These are phyloP conservation scores for Phytophthora cactorum DNA, from an alignment of 352 stramenopile species.

Conservation along the genomic window DNA sequence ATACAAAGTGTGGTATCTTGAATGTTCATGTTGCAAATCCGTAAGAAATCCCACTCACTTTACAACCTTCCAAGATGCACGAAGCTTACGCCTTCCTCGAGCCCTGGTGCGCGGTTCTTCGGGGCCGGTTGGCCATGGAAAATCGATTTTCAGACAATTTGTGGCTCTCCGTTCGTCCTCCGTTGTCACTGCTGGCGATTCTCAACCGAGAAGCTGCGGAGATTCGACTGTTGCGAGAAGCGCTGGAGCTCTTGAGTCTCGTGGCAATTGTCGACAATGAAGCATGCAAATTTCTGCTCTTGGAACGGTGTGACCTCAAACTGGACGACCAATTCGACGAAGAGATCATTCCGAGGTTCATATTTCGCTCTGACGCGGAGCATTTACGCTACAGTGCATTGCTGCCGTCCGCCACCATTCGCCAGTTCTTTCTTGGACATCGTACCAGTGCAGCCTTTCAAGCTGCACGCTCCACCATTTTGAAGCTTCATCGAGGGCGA, in stretches of 20 bases:
- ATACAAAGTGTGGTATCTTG: constrained; percentile 9
- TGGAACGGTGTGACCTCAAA: constrained; percentile 33
- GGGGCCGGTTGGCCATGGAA: constrained; percentile 26
- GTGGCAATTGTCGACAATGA: constrained; percentile 40
- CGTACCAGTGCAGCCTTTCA: constrained; percentile 26
- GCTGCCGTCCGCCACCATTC: constrained; percentile 30
- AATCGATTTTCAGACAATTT: constrained; percentile 28
- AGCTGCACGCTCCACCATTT: constrained; percentile 26
- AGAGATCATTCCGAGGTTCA: constrained; percentile 30
- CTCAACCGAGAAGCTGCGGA: constrained; percentile 24
- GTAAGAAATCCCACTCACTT: background rate
- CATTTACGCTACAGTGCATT: constrained; percentile 38
- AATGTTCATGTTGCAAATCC: constrained; percentile 6
- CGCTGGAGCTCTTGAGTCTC: constrained; percentile 46
- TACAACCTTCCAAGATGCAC: background rate
- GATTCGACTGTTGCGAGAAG: constrained; percentile 36
- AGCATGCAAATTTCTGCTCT: constrained; percentile 41
- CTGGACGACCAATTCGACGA: constrained; percentile 42
- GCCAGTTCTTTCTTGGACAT: constrained; percentile 31
- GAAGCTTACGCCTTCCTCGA: constrained; percentile 28
- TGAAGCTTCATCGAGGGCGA: constrained; percentile 14
- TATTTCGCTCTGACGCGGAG: constrained; percentile 33
- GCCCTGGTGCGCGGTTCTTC: constrained; percentile 33
- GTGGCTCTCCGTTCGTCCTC: constrained; percentile 31
- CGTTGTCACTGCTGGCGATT: constrained; percentile 25